A percentile compares a stretch with the other conserved stretches of the same genome.
These are phyloP conservation scores for Alliaria petiolata DNA, from an alignment of 345 rosid genomes.

Conservation along the genomic window DNA sequence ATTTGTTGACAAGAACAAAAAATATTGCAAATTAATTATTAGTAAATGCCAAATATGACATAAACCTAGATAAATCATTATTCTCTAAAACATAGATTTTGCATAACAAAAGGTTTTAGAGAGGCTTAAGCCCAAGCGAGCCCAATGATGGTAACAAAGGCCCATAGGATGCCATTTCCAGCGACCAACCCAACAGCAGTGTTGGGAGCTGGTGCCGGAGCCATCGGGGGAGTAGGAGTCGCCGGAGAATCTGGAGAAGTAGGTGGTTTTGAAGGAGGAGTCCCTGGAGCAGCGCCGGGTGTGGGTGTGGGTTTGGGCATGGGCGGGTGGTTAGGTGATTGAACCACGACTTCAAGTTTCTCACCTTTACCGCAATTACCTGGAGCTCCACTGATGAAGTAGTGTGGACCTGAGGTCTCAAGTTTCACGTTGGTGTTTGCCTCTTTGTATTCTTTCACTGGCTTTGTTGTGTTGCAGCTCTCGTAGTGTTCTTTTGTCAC, in stretches of 20 bases:
- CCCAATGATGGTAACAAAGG: conserved; percentile 17
- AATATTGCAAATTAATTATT: background rate
- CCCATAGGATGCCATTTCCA: conserved; percentile 24
- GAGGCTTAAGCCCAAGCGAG: conserved; percentile 13
- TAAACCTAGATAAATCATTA: conserved; percentile 1
- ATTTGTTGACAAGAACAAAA: background rate
- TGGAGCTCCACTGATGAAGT: conserved; percentile 57
- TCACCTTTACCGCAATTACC: conserved; percentile 45
- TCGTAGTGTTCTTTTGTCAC: conserved; percentile 42
- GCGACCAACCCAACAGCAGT: conserved; percentile 14
- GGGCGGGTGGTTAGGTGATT: conserved; percentile 29
- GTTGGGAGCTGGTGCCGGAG: conserved; percentile 24
- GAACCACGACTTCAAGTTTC: conserved; percentile 44
- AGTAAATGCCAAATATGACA: background rate
- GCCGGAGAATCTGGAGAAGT: background rate
- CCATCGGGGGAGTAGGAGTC: background rate
- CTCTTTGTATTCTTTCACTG: conserved; percentile 34
- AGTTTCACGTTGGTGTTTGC: conserved; percentile 34
- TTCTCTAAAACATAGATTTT: background rate
- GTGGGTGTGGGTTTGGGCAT: background rate
- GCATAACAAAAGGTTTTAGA: background rate
- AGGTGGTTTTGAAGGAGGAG: background rate
- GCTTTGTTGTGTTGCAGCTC: conserved; percentile 36
- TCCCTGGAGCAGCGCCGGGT: conserved; percentile 3
- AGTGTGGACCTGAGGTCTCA: conserved; percentile 39